phyloP scores from a whole-genome alignment of 2,329 filamentous ascomycete species.

The Pseudogymnoascus sp. region DNA sequence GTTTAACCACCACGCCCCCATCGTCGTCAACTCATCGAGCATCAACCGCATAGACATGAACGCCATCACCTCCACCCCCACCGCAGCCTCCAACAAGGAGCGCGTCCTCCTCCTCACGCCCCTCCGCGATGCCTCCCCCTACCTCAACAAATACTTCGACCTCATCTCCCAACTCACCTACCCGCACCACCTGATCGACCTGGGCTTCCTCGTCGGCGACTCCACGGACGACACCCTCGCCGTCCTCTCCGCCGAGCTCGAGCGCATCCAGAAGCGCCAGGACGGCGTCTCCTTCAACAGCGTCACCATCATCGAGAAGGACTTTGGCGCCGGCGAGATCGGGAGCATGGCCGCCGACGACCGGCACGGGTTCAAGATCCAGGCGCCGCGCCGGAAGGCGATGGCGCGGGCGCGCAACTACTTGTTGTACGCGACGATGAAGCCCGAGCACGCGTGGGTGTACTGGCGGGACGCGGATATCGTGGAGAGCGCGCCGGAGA shows the following conservation, averaged over 20 bases:
- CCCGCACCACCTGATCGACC: constrained; percentile 88
- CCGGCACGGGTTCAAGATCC: constrained; percentile 76
- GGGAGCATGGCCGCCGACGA: constrained; percentile 68
- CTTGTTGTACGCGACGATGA: constrained; percentile 72
- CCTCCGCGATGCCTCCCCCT: constrained; percentile 76
- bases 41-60: constrained; percentile 83
- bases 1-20: constrained; percentile 88
- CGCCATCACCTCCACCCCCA: constrained; percentile 67
- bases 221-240: constrained; percentile 85
- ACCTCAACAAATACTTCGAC: constrained; percentile 86
- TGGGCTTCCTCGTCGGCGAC: constrained; percentile 90
- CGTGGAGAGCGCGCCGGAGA: constrained; percentile 74
- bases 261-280: constrained; percentile 74
- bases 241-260: constrained; percentile 74
- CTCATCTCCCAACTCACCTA: constrained; percentile 84
- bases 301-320: constrained; percentile 78
- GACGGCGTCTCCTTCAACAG: constrained; percentile 80
- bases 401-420: constrained; percentile 92
- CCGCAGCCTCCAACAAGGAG: constrained; percentile 74
- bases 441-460: constrained; percentile 94
- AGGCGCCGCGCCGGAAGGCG: constrained; percentile 80
- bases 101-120: constrained; percentile 87
- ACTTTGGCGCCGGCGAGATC: constrained; percentile 53
- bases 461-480: constrained; percentile 99
- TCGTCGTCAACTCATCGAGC: constrained; percentile 72